A percentile compares a stretch with the other conserved stretches of the same genome.
Conservation (phyloP, 768 basidiomycete species). For the Tulasnella calospora region DNA sequence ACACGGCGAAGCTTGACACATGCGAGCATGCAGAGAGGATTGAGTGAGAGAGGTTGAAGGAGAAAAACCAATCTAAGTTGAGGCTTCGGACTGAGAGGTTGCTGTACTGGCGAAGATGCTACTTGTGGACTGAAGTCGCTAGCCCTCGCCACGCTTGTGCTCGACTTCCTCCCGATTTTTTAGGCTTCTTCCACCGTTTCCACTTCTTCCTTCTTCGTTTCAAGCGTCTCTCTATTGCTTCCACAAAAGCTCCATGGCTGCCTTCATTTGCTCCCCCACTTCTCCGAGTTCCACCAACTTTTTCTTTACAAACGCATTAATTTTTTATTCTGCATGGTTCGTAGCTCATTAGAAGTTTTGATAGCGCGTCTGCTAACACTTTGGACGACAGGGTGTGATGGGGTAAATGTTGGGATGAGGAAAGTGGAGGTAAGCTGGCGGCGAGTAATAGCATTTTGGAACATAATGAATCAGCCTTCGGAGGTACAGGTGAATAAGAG, state of each 20-base stretch:
- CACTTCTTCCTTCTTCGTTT: not conserved
- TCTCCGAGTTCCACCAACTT: not conserved
- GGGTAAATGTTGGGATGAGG: slow-evolving; percentile 22
- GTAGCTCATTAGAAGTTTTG: slow-evolving; percentile 6
- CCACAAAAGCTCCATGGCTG: not conserved
- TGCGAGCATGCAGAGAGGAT: slow-evolving; percentile 5
- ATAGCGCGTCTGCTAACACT: slow-evolving; percentile 15
- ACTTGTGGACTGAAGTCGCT: not conserved
- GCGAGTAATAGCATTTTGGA: slow-evolving; percentile 15
- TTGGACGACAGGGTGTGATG: slow-evolving; percentile 21
- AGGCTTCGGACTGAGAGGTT: not conserved
- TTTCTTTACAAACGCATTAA: slow-evolving; percentile 10
- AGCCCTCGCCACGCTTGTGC: not conserved
- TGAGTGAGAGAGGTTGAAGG: slow-evolving; percentile 2
- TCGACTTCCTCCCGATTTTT: not conserved
- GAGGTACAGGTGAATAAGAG: not conserved
- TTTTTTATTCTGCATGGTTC: slow-evolving; percentile 1
- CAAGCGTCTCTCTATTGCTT: slow-evolving; percentile 13
- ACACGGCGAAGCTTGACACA: not conserved
- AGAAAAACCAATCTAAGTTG: not conserved
- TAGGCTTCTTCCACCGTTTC: not conserved
- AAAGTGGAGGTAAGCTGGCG: slow-evolving; percentile 17
- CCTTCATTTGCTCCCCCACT: not conserved
- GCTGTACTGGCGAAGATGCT: not conserved
- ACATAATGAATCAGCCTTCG: not conserved